A percentile compares a stretch with the other conserved stretches of the same genome.
phyloP scores from a whole-genome alignment of 2,329 filamentous ascomycete species.

The Leptographium flavum region DNA sequence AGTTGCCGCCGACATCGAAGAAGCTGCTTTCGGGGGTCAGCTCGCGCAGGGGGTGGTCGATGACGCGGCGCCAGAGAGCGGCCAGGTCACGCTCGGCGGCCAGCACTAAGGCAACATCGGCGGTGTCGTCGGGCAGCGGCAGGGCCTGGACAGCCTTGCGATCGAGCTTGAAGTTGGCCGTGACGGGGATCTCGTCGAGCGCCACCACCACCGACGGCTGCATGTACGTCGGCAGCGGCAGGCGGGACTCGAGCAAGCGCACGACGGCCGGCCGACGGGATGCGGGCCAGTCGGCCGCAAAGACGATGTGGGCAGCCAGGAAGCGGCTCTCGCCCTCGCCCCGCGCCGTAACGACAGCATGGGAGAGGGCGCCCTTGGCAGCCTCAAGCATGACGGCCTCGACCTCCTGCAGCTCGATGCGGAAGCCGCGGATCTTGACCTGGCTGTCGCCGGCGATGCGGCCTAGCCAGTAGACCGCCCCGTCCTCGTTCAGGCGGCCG shows the following conservation, averaged over 20 bases:
- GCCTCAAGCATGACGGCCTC: neutral
- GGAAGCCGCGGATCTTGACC: slow-evolving; percentile 48
- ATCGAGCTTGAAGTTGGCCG: neutral
- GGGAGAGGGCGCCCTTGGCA: too few relatives aligned
- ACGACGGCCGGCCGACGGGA: neutral
- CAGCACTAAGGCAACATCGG: neutral
- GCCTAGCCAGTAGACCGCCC: slow-evolving; percentile 37
- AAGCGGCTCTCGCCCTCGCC: neutral
- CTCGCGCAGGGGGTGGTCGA: neutral
- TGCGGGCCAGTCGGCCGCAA: neutral
- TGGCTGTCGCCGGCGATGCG: slow-evolving; percentile 37
- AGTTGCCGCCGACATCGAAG: slow-evolving; percentile 11
- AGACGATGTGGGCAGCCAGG: neutral
- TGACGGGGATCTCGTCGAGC: neutral
- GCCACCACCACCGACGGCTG: neutral
- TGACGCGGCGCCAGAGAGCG: neutral
- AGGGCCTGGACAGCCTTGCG: neutral
- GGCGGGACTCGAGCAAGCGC: neutral
- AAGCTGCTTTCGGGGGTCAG: slow-evolving; percentile 20
- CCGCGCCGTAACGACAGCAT: too few relatives aligned
- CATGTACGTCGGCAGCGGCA: neutral
- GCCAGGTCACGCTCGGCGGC: neutral
- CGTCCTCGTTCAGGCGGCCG: slow-evolving; percentile 36
- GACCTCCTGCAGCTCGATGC: slow-evolving; percentile 37
- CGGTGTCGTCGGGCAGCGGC: neutral